Evolutionary conservation across 331 rosid genomes (phyloP), one percentile per base, ranked within the genome.

Genomic region (Rosa hybrid): DNA sequence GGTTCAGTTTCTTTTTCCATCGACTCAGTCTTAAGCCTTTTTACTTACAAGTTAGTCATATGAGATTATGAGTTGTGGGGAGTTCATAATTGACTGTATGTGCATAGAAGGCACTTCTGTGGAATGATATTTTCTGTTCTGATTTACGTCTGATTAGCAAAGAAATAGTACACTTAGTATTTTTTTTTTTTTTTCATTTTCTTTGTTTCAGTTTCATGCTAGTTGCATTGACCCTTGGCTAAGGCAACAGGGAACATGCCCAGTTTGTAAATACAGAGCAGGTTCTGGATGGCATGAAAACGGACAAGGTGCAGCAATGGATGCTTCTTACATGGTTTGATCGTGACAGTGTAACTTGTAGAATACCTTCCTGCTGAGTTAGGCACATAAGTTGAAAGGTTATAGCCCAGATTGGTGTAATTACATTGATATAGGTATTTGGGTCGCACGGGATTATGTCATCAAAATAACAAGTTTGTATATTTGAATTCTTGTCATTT

Each of bases 191-290:
- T 64, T 27, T 11, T 3, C 46, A 8, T 21, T 17, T 72, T 67
- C 41, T 10, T 71, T 34, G 0, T 77, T 59, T 87, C 86, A 95
- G 99, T 95, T 95, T 83, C 98, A 91, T 45, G 94, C 93, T 23
- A 90, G 67, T 86, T 95, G 98, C 90, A 90, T 90, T 21, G 93
- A 90, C 73, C 93, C 91, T 1, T 90, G 93, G 93, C 83, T 90
- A 78, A 71, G 85, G 74, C 93, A 90, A 53, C 93, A 87, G 62
- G 93, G 93, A 73, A 93, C 98, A 2, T 95, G 99, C 81, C 99
- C 99, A 4, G 94, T 95, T n/a, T 95, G 99, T 83, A 95, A 95
- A 81, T 95, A 72, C 77, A 79, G 86, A 65, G 93, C 86, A 8
- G 90, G 86, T 46, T 65, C 92, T 7, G 86, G 86, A 38, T 94